Conservation (phyloP, 2,329 filamentous ascomycete genomes). For the Colletotrichum graminicola region DNA sequence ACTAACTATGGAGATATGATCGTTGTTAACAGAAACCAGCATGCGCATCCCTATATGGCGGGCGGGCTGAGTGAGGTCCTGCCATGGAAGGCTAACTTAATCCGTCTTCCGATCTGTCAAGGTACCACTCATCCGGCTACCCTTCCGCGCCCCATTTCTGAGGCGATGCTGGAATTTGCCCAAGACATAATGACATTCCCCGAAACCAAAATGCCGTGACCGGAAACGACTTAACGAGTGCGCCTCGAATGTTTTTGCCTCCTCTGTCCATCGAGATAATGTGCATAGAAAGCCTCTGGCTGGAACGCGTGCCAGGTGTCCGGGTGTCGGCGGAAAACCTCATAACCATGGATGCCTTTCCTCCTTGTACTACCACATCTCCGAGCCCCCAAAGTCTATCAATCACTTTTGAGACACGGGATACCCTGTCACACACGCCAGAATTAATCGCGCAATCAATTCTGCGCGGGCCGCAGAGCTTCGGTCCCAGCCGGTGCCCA, state of each 20-base stretch:
- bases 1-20: too few relatives aligned
- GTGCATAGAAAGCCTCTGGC: neutral
- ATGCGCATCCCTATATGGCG: too few relatives aligned
- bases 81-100: neutral
- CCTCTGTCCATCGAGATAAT: neutral
- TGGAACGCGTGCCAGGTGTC: neutral
- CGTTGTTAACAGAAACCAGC: too few relatives aligned
- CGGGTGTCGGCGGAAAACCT: neutral
- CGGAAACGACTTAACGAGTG: neutral
- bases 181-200: conserved; percentile 13
- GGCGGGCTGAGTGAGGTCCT: neutral
- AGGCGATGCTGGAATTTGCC: too few relatives aligned
- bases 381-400: neutral
- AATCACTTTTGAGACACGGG: neutral
- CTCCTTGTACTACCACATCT: too few relatives aligned
- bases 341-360: neutral
- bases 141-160: neutral
- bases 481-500: neutral
- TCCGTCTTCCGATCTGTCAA: neutral
- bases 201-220: neutral
- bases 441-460: neutral
- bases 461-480: neutral
- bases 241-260: neutral
- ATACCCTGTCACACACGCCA: neutral
- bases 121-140: neutral